Base-by-base conservation (phyloP, 148 eudicot genomes). In the Arctostaphylos glauca region DNA sequence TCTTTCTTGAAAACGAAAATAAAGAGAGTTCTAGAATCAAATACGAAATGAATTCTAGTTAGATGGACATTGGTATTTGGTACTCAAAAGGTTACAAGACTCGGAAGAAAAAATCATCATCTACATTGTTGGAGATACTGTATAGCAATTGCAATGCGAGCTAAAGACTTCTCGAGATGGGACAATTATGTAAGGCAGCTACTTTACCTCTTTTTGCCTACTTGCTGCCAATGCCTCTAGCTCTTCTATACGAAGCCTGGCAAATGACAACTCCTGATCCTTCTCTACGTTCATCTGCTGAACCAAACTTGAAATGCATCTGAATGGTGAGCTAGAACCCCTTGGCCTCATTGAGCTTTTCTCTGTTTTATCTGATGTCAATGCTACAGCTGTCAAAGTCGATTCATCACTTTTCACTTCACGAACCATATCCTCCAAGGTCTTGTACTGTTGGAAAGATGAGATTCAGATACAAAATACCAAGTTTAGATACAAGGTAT, bases 291-390 rank as follows among this genome's bases (percentile, higher is more conserved):
- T 91, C 92, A 92, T 86, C 84, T 92, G 95, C 78, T 92, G 93
- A 80, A 91, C 93, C 85, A 92, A 84, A 91, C 83, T 83, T 67
- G 89, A 49, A 54, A 92, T 92, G 88, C 95, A 92, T 85, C 88
- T 89, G 90, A 92, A 92, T 31, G 95, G 95, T 52, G 95, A 92
- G 88, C 92, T 87, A 18, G 95, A 92, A 82, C 95, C 92, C 86
- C 93, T 88, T 68, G 88, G 76, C 84, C 87, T 91, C 38, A 83
- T 58, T 62, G 84, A 77, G 74, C 73, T 81, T 87, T 87, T 88
- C 73, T 89, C 94, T 50, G 86, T 76, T 79, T 81, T 92, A 31
- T 89, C 91, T 70, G 54, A 78, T 14, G 70, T 74, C 46, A 86
- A 53, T 19, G 72, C 66, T 43, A 64, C 80, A 87, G 87, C 80